phyloP scores from a whole-genome alignment of 2,329 filamentous ascomycete species.

The Microthyrium microscopicum region DNA sequence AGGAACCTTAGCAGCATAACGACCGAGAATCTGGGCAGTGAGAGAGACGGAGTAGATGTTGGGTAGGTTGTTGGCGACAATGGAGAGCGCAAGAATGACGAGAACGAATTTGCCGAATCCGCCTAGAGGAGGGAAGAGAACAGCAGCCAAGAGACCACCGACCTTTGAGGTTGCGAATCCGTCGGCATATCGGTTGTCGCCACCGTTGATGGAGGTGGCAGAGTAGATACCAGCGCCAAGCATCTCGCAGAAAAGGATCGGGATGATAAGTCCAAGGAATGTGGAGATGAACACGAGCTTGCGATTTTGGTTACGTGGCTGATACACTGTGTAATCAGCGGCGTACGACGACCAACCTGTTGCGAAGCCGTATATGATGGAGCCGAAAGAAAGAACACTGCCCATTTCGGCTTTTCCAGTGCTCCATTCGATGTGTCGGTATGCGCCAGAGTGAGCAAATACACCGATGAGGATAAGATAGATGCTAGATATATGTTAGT shows the following conservation, averaged over 20 bases:
- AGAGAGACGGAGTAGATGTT: constrained; percentile 52
- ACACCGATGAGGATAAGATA: constrained; percentile 55
- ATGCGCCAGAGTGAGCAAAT: constrained; percentile 51
- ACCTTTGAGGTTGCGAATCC: constrained; percentile 42
- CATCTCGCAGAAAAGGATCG: constrained; percentile 58
- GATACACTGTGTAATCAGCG: constrained; percentile 68
- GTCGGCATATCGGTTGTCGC: constrained; percentile 35
- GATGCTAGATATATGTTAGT: no score
- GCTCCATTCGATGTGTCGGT: constrained; percentile 43
- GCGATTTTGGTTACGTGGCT: constrained; percentile 43
- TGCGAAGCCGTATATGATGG: constrained; percentile 50
- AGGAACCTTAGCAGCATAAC: constrained; percentile 40
- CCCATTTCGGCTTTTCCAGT: constrained; percentile 44
- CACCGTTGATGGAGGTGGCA: constrained; percentile 38
- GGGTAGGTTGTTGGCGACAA: constrained; percentile 54
- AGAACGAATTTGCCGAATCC: constrained; percentile 58
- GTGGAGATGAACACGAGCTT: constrained; percentile 52
- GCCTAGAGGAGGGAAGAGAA: constrained; percentile 46
- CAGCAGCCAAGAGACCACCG: constrained; percentile 49
- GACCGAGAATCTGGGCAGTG: constrained; percentile 47
- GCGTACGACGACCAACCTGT: constrained; percentile 62
- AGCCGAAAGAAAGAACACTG: constrained; percentile 45
- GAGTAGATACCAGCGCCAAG: constrained; percentile 55
- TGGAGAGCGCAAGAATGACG: constrained; percentile 47
- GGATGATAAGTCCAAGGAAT: constrained; percentile 50